These are phyloP conservation scores for Cadophora malorum DNA, from an alignment of 2,329 filamentous ascomycete genomes.

Conservation along the genomic window DNA sequence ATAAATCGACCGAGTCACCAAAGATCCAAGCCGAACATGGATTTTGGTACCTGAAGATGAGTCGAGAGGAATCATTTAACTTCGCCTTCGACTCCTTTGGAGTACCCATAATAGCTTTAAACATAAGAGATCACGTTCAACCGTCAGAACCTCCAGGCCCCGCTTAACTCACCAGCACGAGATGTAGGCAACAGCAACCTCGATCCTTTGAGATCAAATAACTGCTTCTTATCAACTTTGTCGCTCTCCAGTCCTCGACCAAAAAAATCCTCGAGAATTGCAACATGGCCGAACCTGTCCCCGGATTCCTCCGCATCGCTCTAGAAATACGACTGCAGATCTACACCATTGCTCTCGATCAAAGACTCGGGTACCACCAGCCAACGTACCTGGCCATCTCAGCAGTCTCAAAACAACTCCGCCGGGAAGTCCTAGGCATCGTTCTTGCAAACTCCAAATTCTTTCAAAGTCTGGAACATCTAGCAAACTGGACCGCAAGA, in stretches of 20 bases:
- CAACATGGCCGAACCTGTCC: not conserved
- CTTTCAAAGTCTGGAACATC: conserved; percentile 13
- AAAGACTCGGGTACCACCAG: conserved; percentile 9
- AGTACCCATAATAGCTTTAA: not conserved
- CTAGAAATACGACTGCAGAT: conserved; percentile 24
- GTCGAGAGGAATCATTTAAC: no score
- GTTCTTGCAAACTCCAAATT: conserved; percentile 13
- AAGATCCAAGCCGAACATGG: no score
- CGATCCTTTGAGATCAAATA: not conserved
- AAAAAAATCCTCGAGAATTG: not conserved
- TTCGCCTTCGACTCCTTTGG: no score
- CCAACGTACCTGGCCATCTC: conserved; percentile 17
- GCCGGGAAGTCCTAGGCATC: conserved; percentile 19
- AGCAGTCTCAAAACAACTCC: conserved; percentile 19
- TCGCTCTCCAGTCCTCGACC: not conserved
- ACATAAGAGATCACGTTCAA: not conserved
- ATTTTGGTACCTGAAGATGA: no score
- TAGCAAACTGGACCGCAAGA: conserved; percentile 16
- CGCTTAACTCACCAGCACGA: not conserved
- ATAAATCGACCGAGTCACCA: no score
- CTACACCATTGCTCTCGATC: conserved; percentile 20
- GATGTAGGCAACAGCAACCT: not conserved
- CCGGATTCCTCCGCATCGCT: conserved; percentile 21
- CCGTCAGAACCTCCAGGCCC: not conserved
- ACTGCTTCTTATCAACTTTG: not conserved